Evolutionary conservation across 768 basidiomycete genomes (phyloP).

Genomic region (Boletus sp.): DNA sequence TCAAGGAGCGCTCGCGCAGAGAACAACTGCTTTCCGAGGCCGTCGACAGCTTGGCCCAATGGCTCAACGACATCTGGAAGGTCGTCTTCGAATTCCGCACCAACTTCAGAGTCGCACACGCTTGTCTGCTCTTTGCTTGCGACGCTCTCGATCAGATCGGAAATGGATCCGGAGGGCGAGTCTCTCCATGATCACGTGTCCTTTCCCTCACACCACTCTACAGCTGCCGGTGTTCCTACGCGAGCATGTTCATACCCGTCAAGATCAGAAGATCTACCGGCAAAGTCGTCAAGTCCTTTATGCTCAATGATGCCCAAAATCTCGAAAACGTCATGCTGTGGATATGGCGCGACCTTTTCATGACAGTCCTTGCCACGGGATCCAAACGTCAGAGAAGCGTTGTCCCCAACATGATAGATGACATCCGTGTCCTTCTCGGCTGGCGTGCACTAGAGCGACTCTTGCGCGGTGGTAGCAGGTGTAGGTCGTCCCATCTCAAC

Average conservation of each 20-base stretch:
- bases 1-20: constrained; percentile 51
- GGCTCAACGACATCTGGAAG: constrained; percentile 64
- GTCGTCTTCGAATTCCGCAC: constrained; percentile 56
- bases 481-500: constrained; percentile 27
- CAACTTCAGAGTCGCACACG: constrained; percentile 50
- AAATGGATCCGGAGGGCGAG: constrained; percentile 38
- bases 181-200: constrained; percentile 10
- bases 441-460: constrained; percentile 51
- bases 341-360: constrained; percentile 69
- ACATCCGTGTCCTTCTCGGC: constrained; percentile 50
- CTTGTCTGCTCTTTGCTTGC: constrained; percentile 51
- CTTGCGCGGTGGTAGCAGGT: constrained; percentile 48
- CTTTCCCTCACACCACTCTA: constrained; percentile 1
- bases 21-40: constrained; percentile 56
- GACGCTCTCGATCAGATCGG: constrained; percentile 45
- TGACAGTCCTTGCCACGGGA: constrained; percentile 48
- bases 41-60: constrained; percentile 50
- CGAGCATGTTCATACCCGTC: constrained; percentile 45
- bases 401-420: constrained; percentile 55
- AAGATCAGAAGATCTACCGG: constrained; percentile 43
- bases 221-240: constrained; percentile 56
- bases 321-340: constrained; percentile 49
- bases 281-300: constrained; percentile 46
- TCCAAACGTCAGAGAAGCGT: constrained; percentile 24
- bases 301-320: constrained; percentile 44